Percentiles rank a stretch among this genome's conserved stretches.
Evolutionary conservation across 306 rosid species (phyloP).

Genomic region (Lathyrus sativus): DNA sequence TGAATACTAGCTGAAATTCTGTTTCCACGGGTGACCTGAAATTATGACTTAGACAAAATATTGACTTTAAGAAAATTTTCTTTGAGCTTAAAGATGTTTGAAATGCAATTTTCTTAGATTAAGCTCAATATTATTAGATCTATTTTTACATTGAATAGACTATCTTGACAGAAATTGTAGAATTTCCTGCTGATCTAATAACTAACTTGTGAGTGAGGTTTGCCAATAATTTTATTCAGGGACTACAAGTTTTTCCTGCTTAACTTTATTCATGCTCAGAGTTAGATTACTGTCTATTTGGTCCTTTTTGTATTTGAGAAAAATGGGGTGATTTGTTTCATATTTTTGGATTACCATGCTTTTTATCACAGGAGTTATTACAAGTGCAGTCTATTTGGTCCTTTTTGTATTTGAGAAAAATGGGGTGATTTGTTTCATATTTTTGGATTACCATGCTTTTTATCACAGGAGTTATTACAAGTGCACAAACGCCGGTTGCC

Average conservation of each 20-base stretch:
- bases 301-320: slow-evolving; percentile 18
- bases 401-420: slow-evolving; percentile 16
- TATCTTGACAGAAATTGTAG: background rate
- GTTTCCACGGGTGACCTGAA: background rate
- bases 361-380: slow-evolving; percentile 84
- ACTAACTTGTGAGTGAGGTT: background rate
- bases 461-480: slow-evolving; percentile 90
- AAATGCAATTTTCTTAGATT: background rate
- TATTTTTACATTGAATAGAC: slow-evolving; percentile 7
- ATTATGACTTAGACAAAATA: background rate
- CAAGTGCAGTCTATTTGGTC: too few relatives aligned
- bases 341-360: slow-evolving; percentile 22
- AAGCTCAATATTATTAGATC: background rate
- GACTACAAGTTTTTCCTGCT: background rate
- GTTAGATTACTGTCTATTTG: background rate
- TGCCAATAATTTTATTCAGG: background rate
- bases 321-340: slow-evolving; percentile 11
- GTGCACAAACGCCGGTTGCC: slow-evolving; percentile 94
- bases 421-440: slow-evolving; percentile 11
- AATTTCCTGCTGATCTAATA: background rate
- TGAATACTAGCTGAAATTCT: background rate
- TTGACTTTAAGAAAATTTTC: background rate
- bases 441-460: slow-evolving; percentile 35
- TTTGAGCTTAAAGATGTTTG: slow-evolving; percentile 12
- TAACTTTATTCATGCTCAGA: background rate